Evolutionary conservation across 176 grass and related monocot genomes (phyloP), one percentile per base, ranked within the genome.

Genomic region (Lolium rigidum): DNA sequence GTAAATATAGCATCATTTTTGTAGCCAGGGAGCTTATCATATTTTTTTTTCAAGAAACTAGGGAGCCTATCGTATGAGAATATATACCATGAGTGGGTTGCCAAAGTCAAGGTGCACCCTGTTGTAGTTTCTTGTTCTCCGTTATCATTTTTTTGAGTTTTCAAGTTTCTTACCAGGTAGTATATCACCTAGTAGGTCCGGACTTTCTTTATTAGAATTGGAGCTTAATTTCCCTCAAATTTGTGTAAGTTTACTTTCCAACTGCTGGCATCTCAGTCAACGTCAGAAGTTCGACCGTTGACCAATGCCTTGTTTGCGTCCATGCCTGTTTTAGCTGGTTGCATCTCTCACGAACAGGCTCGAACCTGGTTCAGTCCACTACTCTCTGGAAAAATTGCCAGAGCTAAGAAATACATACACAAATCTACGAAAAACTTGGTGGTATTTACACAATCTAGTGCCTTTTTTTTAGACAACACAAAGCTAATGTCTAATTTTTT

Each of bases 1-100:
- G 84, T 90, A 83, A 78, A 87, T 90, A 90, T 56, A 17, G 52
- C 52, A 56, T 56, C 52, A 56, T 56, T 56, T 56, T 1, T 56
- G 52, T 56, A 56, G 52, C 5, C 16, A 56, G 16, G 5, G 54
- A 56, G 51, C 17, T 56, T 56, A 56, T 7, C 54, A 56, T 56
- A 0, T 56, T 56, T 56, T 55, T 55, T 56, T 2, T 0, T 56
- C 15, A 5, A 56, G 54, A 56, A 56, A 56, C 54, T 56, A 56
- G 54, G 17, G 54, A 56, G 54, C 17, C 7, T 56, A 56, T 56
- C 17, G 8, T 20, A 56, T 56, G 54, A 56, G 54, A 56, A 56
- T 56, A 56, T 56, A 56, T 56, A 56, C 17, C 54, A 56, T 56
- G 54, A 56, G 16, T 56, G 16, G 17, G 54, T 56, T 20, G 6